phyloP scores from a whole-genome alignment of 108 stramenopile genomes.

The Conticribra weissflogii region DNA sequence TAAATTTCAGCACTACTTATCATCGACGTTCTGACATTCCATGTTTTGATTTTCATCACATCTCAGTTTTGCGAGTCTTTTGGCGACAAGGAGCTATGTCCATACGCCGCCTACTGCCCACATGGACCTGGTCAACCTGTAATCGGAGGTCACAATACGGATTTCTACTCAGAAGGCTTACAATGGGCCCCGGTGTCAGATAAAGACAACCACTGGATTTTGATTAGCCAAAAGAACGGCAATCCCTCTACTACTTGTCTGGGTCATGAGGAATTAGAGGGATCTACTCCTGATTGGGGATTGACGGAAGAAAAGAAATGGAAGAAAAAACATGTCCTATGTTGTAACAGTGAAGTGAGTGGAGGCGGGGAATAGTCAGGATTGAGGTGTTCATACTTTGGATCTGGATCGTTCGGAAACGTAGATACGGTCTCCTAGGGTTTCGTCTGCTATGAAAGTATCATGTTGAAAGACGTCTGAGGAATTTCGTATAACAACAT shows the following conservation, averaged over 20 bases:
- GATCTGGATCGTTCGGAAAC: too few species aligned
- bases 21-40: too few species aligned
- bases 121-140: slow-evolving; percentile 10
- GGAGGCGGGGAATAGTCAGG: too few species aligned
- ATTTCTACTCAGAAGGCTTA: slow-evolving; percentile 14
- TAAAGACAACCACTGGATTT: background rate
- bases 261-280: slow-evolving; percentile 28
- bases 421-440: too few species aligned
- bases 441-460: too few species aligned
- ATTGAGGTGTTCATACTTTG: too few species aligned
- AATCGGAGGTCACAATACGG: background rate
- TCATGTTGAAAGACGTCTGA: too few species aligned
- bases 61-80: slow-evolving; percentile 11
- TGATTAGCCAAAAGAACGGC: background rate
- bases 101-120: slow-evolving; percentile 26
- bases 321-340: slow-evolving; percentile 40
- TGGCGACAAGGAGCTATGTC: slow-evolving; percentile 8
- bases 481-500: too few species aligned
- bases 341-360: too few species aligned
- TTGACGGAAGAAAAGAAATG: slow-evolving; percentile 15
- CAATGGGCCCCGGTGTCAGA: slow-evolving; percentile 27
- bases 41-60: too few species aligned
- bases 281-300: slow-evolving; percentile 34
- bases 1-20: too few species aligned
- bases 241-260: background rate